Percentiles rank a stretch among this genome's conserved stretches.
phyloP scores from a whole-genome alignment of 148 eudicot species.

The Camellia sinensis region DNA sequence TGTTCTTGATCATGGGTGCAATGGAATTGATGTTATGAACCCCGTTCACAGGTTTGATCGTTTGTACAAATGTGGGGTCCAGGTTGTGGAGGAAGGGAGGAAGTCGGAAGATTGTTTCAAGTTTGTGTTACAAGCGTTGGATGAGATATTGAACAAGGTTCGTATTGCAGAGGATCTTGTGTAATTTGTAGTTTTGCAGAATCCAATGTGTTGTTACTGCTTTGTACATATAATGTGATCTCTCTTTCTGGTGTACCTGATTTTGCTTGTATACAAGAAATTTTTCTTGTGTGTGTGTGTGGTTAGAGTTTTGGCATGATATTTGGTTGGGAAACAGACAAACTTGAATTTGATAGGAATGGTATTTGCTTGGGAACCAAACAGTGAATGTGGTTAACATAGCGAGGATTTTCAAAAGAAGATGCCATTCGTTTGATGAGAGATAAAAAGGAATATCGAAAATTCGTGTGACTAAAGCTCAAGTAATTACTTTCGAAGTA shows the following conservation, averaged over 20 bases:
- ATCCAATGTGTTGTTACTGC: not conserved
- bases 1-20: constrained; percentile 18
- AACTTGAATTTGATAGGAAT: too few species aligned
- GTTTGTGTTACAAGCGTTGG: constrained; percentile 25
- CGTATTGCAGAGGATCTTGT: constrained; percentile 19
- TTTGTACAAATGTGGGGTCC: constrained; percentile 28
- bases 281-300: too few species aligned
- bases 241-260: not conserved
- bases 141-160: constrained; percentile 27
- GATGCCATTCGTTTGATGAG: too few species aligned
- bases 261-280: too few species aligned
- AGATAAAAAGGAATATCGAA: too few species aligned
- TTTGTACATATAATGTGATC: not conserved
- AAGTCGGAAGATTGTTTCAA: constrained; percentile 27
- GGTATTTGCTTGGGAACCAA: too few species aligned
- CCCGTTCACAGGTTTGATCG: constrained; percentile 35
- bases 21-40: constrained; percentile 24
- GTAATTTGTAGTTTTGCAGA: not conserved
- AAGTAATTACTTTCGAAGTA: too few species aligned
- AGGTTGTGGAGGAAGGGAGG: constrained; percentile 35
- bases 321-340: too few species aligned
- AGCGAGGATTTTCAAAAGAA: too few species aligned
- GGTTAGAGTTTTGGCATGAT: too few species aligned
- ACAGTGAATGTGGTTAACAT: too few species aligned
- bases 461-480: too few species aligned